Base-by-base conservation (phyloP, 805 yeast genomes). In the Dipodascopsis uninucleata region DNA sequence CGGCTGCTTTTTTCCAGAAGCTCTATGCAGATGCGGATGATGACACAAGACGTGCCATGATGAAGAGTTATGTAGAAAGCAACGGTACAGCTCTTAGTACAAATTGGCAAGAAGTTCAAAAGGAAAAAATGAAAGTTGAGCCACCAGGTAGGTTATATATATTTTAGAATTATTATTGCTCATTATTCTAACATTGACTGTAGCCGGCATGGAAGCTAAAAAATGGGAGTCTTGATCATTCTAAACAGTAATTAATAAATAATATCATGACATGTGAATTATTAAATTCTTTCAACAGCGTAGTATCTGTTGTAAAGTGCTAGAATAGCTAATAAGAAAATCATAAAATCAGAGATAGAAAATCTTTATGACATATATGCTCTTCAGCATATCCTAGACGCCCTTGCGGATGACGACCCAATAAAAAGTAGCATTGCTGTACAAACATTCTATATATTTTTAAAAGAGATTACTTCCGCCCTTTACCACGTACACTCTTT, bases 11-110 rank as follows among this genome's bases (percentile, higher is more conserved):
- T 58, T 93, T 93, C 68, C 76, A 78, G 56, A 72, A 78, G 52
- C 60, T 93, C 8, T 93, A 83, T 66, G 73, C 74, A 22, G 80
- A 75, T 53, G 90, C 95, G 0, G 95, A 88, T 61, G 93, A 84
- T 5, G 96, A 93, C 58, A 82, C 95, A 1, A 71, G 71, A 55
- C 72, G 94, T 40, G 99, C 99, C 1, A 93, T 93, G 97, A 83
- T 86, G 95, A 93, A 93, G 68, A 85, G 96, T 41, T 93, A 77
- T 58, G 72, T 78, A n/a, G 96, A 93, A 65, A 85, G 95, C 56
- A 83, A 85, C 57, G 99, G 99, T 17, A 93, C 98, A 0, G 78
- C 95, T 1, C 70, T 93, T 47, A 85, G 95, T 36, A 93, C 98
- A 3, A 85, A 86, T 61, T 93, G 99, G 99, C 75, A 68, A 8